Evolutionary conservation across 1,284 basidiomycete genomes (phyloP).

Genomic region (Inonotus hispidus): DNA sequence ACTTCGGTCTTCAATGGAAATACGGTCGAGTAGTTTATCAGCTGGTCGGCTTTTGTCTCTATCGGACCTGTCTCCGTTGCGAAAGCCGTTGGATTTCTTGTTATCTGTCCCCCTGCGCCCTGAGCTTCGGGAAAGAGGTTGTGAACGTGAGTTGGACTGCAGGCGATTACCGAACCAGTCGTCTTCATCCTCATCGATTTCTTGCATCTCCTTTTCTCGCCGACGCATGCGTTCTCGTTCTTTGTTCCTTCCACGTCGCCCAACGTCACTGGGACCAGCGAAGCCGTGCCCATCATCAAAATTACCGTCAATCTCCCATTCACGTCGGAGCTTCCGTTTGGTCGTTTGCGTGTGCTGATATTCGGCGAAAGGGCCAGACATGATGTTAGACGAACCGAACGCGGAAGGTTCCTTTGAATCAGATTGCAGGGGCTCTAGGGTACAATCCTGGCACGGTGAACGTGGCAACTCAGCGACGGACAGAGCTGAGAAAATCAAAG

Average conservation of each 20-base stretch:
- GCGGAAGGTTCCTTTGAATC: slow-evolving; percentile 64
- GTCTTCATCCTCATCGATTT: slow-evolving; percentile 44
- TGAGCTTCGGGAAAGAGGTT: slow-evolving; percentile 11
- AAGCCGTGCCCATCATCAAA: slow-evolving; percentile 40
- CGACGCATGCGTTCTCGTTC: slow-evolving; percentile 51
- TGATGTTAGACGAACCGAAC: slow-evolving; percentile 66
- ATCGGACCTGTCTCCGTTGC: slow-evolving; percentile 24
- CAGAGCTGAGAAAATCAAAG: not conserved
- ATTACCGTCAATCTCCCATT: slow-evolving; percentile 30
- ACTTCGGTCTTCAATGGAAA: not conserved
- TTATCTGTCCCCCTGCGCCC: slow-evolving; percentile 15
- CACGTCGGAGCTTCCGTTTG: slow-evolving; percentile 29
- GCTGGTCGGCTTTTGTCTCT: not conserved
- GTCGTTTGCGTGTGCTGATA: slow-evolving; percentile 26
- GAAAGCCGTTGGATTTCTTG: slow-evolving; percentile 20
- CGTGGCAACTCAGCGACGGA: not conserved
- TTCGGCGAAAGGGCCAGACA: slow-evolving; percentile 73
- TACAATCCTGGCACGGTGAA: slow-evolving; percentile 69
- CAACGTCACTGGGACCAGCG: slow-evolving; percentile 52
- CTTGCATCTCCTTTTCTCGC: slow-evolving; percentile 40
- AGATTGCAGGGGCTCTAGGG: slow-evolving; percentile 41
- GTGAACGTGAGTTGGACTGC: slow-evolving; percentile 3
- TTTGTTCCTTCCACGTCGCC: slow-evolving; percentile 55
- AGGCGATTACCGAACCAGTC: slow-evolving; percentile 55
- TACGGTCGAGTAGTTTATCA: slow-evolving; percentile 1